phyloP scores from a whole-genome alignment of 257 asterid genomes.

The Anisodus tanguticus region DNA sequence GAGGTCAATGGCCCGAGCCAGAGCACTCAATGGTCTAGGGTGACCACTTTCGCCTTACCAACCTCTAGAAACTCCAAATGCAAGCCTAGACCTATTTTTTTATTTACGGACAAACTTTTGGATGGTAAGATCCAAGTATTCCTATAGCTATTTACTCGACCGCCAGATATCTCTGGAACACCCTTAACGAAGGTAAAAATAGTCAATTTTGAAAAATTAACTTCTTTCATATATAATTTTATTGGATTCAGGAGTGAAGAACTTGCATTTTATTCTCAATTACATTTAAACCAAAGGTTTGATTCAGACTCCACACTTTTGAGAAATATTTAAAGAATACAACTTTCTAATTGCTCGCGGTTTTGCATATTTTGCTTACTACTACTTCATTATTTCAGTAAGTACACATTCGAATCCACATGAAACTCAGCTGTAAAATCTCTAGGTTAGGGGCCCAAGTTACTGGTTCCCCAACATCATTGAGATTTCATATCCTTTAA shows the following conservation, averaged over 20 bases:
- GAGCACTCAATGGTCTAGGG: slow-evolving; percentile 3
- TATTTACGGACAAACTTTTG: background rate
- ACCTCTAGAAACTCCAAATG: slow-evolving; percentile 4
- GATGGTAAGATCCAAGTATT: background rate
- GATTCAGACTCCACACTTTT: background rate
- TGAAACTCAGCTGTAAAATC: background rate
- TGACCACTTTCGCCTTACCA: background rate
- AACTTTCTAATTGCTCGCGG: background rate
- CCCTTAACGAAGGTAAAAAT: background rate
- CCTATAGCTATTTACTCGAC: background rate
- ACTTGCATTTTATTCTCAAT: background rate
- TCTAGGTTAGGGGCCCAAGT: background rate
- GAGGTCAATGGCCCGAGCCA: slow-evolving; percentile 2
- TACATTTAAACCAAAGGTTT: background rate
- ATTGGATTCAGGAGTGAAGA: background rate
- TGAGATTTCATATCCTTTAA: background rate
- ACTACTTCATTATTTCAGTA: background rate
- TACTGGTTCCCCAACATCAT: background rate
- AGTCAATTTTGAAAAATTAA: background rate
- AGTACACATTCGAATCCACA: background rate
- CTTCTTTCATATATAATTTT: background rate
- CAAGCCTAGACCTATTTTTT: background rate
- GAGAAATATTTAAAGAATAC: background rate
- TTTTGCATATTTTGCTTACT: background rate
- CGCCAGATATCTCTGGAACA: background rate